Evolutionary conservation across 768 basidiomycete species (phyloP).

Genomic region (Sarcomyxa edulis): DNA sequence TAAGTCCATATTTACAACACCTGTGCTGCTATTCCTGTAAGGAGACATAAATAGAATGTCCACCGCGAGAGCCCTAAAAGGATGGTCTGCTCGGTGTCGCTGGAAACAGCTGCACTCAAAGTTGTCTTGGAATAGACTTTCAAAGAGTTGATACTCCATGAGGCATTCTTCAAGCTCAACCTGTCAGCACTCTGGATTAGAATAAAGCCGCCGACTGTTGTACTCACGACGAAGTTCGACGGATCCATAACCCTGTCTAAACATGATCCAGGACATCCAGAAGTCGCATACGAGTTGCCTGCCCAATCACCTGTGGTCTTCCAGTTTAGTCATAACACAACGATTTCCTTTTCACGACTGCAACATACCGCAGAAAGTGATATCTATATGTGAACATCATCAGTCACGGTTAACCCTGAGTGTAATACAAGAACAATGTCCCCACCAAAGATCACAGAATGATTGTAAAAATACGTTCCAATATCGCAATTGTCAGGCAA

Average conservation of each 20-base stretch:
- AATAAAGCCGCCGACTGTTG: neutral
- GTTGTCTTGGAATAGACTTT: slow-evolving; percentile 66
- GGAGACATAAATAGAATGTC: neutral
- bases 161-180: slow-evolving; percentile 53
- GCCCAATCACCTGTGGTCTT: slow-evolving; percentile 84
- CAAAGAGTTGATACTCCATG: slow-evolving; percentile 75
- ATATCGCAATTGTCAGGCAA: slow-evolving; percentile 52
- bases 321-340: no score
- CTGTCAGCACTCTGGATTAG: slow-evolving; percentile 1
- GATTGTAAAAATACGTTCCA: slow-evolving; percentile 54
- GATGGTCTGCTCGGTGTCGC: no score
- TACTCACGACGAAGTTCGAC: slow-evolving; percentile 61
- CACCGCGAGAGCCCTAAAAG: no score
- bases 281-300: slow-evolving; percentile 72
- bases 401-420: no score
- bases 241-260: slow-evolving; percentile 58
- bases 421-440: slow-evolving; percentile 26
- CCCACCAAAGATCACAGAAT: slow-evolving; percentile 72
- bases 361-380: slow-evolving; percentile 72
- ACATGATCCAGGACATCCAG: slow-evolving; percentile 73
- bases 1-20: neutral
- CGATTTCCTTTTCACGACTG: no score
- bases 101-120: slow-evolving; percentile 31
- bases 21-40: neutral
- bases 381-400: slow-evolving; percentile 40